Percentiles rank a stretch among this genome's conserved stretches.
These are phyloP conservation scores for Pisolithus orientalis DNA, from an alignment of 768 basidiomycete species.

Conservation along the genomic window DNA sequence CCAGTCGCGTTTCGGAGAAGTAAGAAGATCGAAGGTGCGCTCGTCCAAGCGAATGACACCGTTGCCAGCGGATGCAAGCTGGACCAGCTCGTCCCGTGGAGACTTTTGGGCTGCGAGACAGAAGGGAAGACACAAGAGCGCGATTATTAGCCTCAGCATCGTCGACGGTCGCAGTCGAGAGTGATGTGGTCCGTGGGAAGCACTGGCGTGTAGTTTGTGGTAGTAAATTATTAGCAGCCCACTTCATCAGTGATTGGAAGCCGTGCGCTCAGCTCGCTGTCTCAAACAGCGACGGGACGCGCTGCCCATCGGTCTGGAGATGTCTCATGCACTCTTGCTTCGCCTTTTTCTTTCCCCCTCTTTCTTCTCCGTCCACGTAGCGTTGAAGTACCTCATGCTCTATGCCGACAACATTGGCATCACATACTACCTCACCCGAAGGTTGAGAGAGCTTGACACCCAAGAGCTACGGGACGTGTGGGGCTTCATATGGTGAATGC, in stretches of 20 bases:
- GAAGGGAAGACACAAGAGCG: constrained; percentile 28
- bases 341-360: constrained; percentile 88
- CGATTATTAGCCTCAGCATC: constrained; percentile 21
- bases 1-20: constrained; percentile 74
- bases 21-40: constrained; percentile 70
- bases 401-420: constrained; percentile 89
- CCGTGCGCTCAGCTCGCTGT: constrained; percentile 4
- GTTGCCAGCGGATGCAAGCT: constrained; percentile 63
- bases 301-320: constrained; percentile 6
- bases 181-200: constrained; percentile 7
- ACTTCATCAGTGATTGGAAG: background rate
- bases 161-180: background rate
- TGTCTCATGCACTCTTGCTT: constrained; percentile 81
- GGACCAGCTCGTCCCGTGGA: constrained; percentile 51
- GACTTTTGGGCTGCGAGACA: constrained; percentile 24
- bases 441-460: constrained; percentile 61
- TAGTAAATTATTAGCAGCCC: too few species aligned
- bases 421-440: constrained; percentile 80
- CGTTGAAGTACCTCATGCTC: constrained; percentile 76
- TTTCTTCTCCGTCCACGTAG: constrained; percentile 92
- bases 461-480: constrained; percentile 78
- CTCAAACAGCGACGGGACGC: constrained; percentile 6
- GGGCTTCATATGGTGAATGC: constrained; percentile 78
- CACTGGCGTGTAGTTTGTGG: background rate
- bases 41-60: constrained; percentile 82